Percentiles rank a stretch among this genome's conserved stretches.
Conservation (phyloP, 139 green algal genomes). For the Desmodesmus armatus region DNA sequence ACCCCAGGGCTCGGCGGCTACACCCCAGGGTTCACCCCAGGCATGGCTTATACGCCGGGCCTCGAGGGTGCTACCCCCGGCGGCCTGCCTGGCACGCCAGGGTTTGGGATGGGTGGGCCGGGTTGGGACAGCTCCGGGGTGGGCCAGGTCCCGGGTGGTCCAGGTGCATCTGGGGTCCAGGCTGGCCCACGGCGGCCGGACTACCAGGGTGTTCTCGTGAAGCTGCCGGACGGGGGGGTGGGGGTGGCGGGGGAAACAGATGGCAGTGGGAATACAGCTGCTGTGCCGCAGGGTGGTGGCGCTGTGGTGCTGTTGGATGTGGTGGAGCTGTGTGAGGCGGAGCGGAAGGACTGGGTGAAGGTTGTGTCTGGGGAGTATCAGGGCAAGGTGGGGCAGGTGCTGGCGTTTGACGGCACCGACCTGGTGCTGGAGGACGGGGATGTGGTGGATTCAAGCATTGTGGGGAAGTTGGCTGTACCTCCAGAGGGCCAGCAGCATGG, state of each 20-base stretch:
- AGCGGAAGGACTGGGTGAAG: slow-evolving; percentile 42
- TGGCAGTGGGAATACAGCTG: not conserved
- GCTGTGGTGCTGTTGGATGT: slow-evolving; percentile 2
- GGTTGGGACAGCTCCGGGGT: not conserved
- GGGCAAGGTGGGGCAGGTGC: slow-evolving; percentile 26
- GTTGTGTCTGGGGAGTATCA: slow-evolving; percentile 27
- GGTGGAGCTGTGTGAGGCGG: slow-evolving; percentile 13
- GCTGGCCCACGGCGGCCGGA: not conserved
- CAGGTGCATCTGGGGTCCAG: not conserved
- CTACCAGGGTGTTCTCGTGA: slow-evolving; percentile 23
- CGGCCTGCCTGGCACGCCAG: slow-evolving; percentile 18
- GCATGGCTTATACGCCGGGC: too few species aligned
- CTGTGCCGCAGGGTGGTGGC: not conserved
- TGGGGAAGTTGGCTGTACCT: slow-evolving; percentile 27
- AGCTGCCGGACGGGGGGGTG: slow-evolving; percentile 16
- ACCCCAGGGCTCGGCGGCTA: not conserved
- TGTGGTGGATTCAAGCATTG: slow-evolving; percentile 7
- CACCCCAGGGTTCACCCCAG: slow-evolving; percentile 9
- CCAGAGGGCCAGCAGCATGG: too few species aligned
- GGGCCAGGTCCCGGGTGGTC: not conserved
- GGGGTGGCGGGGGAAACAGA: not conserved
- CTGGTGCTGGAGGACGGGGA: slow-evolving; percentile 34
- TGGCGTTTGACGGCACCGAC: slow-evolving; percentile 39
- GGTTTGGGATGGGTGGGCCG: not conserved
- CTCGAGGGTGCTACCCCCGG: slow-evolving; percentile 10